Percentiles rank a stretch among this genome's conserved stretches.
These are phyloP conservation scores for Helianthus tuberosus DNA, from an alignment of 129 eudicot genomes.

Conservation along the genomic window DNA sequence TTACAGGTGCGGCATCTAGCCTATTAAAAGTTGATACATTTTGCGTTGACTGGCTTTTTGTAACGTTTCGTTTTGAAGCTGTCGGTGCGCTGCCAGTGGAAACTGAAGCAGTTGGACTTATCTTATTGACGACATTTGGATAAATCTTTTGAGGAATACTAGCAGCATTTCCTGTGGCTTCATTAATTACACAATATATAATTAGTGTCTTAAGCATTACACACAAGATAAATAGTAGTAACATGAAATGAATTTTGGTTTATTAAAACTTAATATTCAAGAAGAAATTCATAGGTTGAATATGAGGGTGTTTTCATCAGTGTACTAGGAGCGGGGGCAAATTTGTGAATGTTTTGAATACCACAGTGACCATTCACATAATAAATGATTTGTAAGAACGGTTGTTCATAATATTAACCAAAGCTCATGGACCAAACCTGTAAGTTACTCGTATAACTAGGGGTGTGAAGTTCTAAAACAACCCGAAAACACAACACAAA, in stretches of 20 bases:
- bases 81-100: constrained; percentile 45
- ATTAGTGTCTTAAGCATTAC: not conserved
- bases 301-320: not conserved
- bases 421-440: not conserved
- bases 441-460: not conserved
- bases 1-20: constrained; percentile 67
- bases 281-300: not conserved
- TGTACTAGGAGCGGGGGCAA: not conserved
- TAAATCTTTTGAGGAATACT: constrained; percentile 65
- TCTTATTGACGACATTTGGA: constrained; percentile 52
- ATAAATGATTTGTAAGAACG: not conserved
- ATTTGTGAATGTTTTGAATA: not conserved
- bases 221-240: not conserved
- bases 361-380: not conserved
- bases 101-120: constrained; percentile 43
- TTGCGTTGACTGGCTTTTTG: constrained; percentile 56
- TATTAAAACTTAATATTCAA: not conserved
- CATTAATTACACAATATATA: constrained; percentile 32
- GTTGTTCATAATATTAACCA: not conserved
- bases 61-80: constrained; percentile 51
- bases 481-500: too few relatives aligned
- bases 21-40: constrained; percentile 54
- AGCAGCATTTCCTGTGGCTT: constrained; percentile 67
- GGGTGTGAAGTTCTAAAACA: too few relatives aligned
- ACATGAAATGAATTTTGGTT: not conserved